Percentiles rank a stretch among this genome's conserved stretches.
Evolutionary conservation across 1,139 yeast genomes (phyloP).

Genomic region (Tardiomyces blankii): DNA sequence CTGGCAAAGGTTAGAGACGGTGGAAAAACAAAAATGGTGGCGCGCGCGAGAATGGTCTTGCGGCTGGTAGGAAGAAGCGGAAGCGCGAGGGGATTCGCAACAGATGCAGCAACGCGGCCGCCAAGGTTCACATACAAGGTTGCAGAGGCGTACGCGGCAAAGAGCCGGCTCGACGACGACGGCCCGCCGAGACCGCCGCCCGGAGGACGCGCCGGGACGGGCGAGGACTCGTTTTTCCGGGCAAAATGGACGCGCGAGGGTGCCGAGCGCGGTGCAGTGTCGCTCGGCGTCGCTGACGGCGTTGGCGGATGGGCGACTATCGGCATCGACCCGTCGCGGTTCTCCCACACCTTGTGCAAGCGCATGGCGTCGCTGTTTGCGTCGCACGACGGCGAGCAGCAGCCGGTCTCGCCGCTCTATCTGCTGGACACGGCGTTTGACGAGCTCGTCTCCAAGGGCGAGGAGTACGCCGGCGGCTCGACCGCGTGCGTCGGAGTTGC

Average conservation of each 20-base stretch:
- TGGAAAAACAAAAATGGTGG: no score
- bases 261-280: slow-evolving; percentile 35
- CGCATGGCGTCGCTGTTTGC: slow-evolving; percentile 18
- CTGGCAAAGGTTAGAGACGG: no score
- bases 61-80: no score
- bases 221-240: slow-evolving; percentile 78
- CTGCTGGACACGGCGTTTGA: slow-evolving; percentile 47
- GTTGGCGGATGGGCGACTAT: slow-evolving; percentile 97
- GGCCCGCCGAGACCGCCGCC: slow-evolving; percentile 1
- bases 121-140: slow-evolving; percentile 21
- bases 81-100: no score
- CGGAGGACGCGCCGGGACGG: slow-evolving; percentile 31
- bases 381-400: slow-evolving; percentile 4
- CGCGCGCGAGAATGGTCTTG: no score
- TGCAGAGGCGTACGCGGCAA: slow-evolving; percentile 6
- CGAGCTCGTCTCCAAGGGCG: slow-evolving; percentile 40
- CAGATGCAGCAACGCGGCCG: slow-evolving; percentile 1
- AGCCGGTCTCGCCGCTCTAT: slow-evolving; percentile 32
- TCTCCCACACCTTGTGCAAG: slow-evolving; percentile 26
- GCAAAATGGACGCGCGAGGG: slow-evolving; percentile 26
- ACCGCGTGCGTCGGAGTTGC: slow-evolving; percentile 83
- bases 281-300: slow-evolving; percentile 92
- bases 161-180: slow-evolving; percentile 4
- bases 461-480: slow-evolving; percentile 87
- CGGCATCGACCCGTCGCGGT: slow-evolving; percentile 65